phyloP scores from a whole-genome alignment of 331 rosid species.

The Quercus tomentella region DNA sequence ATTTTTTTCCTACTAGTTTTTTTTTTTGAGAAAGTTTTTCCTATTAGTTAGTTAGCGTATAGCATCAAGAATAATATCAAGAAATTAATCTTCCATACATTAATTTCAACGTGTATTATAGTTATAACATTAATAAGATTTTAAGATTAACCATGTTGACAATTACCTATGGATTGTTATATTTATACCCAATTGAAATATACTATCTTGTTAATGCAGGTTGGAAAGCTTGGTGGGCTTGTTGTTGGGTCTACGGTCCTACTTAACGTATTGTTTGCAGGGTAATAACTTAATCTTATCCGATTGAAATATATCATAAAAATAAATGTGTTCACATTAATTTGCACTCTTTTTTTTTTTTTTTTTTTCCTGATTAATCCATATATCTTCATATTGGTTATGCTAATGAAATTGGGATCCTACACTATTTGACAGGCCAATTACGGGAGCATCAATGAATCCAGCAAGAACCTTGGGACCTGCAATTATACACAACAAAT shows the following conservation, averaged over 20 bases:
- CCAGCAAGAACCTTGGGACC: conserved; percentile 95
- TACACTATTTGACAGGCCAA: conserved; percentile 42
- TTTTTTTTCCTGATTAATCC: too few relatives aligned
- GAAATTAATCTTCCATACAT: too few relatives aligned
- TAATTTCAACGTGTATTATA: too few relatives aligned
- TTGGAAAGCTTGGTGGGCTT: conserved; percentile 89
- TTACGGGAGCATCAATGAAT: conserved; percentile 95
- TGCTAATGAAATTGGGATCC: neutral
- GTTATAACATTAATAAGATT: too few relatives aligned
- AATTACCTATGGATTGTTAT: neutral
- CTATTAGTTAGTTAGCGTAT: too few relatives aligned
- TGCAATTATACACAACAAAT: conserved; percentile 45
- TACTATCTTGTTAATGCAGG: conserved; percentile 29
- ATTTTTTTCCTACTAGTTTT: too few relatives aligned
- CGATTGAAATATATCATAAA: neutral
- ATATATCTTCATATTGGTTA: too few relatives aligned
- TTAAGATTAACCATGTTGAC: neutral
- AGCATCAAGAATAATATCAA: too few relatives aligned
- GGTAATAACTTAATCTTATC: conserved; percentile 32
- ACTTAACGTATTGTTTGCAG: conserved; percentile 70
- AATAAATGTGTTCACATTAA: too few relatives aligned
- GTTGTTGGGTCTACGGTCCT: conserved; percentile 86
- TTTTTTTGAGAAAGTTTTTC: too few relatives aligned
- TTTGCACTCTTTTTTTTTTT: too few relatives aligned
- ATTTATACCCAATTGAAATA: neutral